Evolutionary conservation across 331 rosid species (phyloP).

Genomic region (Acacia pycnantha): DNA sequence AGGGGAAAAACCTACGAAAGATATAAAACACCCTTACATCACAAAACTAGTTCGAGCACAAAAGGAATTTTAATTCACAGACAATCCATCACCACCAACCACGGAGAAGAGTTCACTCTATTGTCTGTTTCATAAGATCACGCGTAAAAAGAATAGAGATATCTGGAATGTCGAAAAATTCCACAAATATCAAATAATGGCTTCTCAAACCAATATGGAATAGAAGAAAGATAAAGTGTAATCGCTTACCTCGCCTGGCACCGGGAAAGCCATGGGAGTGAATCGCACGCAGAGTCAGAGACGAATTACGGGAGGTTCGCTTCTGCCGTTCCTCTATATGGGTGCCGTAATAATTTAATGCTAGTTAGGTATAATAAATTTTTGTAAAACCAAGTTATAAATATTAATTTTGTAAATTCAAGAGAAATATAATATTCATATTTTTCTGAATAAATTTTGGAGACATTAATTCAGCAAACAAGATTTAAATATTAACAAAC

Average conservation of each 20-base stretch:
- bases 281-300: background rate
- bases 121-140: background rate
- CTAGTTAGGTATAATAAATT: no score
- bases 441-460: no score
- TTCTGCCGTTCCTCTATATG: background rate
- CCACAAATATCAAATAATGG: background rate
- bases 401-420: no score
- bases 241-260: constrained; percentile 1
- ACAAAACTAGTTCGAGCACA: background rate
- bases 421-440: no score
- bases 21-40: no score
- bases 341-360: background rate
- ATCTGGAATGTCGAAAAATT: background rate
- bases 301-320: background rate
- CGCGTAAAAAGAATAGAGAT: background rate
- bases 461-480: no score
- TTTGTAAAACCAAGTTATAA: no score
- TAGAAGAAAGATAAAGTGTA: background rate
- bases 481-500: no score
- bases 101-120: background rate
- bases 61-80: background rate
- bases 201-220: background rate
- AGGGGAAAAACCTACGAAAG: background rate
- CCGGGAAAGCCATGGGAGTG: background rate
- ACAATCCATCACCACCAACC: background rate